phyloP scores from a whole-genome alignment of 2,329 filamentous ascomycete species.

The Stylonectria norvegica region DNA sequence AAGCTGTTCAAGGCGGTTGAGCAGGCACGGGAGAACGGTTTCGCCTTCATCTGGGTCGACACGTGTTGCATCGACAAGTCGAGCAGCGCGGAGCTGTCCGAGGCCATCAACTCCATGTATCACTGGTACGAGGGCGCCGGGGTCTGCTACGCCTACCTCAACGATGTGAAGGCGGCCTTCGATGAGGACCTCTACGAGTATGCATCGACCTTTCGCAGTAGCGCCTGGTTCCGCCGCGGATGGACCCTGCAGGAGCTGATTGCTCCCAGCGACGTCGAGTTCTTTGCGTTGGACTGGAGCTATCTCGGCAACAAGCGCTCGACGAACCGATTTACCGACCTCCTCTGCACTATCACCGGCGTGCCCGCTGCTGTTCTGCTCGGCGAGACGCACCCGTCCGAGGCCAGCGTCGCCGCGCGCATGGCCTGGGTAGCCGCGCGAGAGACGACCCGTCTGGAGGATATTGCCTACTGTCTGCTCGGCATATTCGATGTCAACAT shows the following conservation, averaged over 20 bases:
- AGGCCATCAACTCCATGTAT: conserved; percentile 17
- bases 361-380: conserved; percentile 1
- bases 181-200: neutral
- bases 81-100: conserved; percentile 9
- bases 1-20: conserved; percentile 21
- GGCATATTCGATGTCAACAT: conserved; percentile 6
- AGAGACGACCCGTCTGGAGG: neutral
- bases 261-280: conserved; percentile 4
- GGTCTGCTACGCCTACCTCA: conserved; percentile 9
- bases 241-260: conserved; percentile 9
- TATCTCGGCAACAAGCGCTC: conserved; percentile 1
- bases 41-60: conserved; percentile 27
- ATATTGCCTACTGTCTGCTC: conserved; percentile 1
- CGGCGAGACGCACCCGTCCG: neutral
- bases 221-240: conserved; percentile 5
- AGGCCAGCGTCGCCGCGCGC: conserved; percentile 1
- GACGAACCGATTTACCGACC: neutral
- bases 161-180: conserved; percentile 1
- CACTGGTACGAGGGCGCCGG: conserved; percentile 8
- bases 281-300: conserved; percentile 5
- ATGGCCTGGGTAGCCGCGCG: neutral
- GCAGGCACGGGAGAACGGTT: conserved; percentile 17
- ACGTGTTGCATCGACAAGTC: conserved; percentile 31
- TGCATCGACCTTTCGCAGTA: neutral
- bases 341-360: conserved; percentile 1